Conservation (phyloP, 2,329 filamentous ascomycete species). For the Exophiala calicioides region DNA sequence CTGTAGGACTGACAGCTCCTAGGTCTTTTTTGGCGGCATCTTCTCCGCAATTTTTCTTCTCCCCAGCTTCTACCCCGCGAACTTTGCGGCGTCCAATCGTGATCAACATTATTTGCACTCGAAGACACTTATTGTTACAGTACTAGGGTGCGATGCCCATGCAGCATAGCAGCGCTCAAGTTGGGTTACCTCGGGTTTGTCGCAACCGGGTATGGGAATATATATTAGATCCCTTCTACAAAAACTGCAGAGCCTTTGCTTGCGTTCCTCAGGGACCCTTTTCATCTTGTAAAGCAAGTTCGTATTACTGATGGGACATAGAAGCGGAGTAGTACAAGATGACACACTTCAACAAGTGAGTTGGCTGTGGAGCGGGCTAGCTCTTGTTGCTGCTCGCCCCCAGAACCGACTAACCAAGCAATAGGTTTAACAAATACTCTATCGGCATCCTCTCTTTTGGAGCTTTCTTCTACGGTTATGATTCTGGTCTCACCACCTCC, state of each 20-base stretch:
- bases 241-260: no score
- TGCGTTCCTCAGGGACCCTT: no score
- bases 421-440: constrained; percentile 10
- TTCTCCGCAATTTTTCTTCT: background rate
- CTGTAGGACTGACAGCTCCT: no score
- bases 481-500: constrained; percentile 19
- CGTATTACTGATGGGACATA: background rate
- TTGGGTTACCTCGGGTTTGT: constrained; percentile 1
- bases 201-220: background rate
- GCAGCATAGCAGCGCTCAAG: no score
- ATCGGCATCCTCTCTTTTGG: constrained; percentile 16
- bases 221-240: no score
- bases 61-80: constrained; percentile 7
- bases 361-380: no score
- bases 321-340: constrained; percentile 1
- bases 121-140: no score
- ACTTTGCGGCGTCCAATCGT: background rate
- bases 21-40: no score
- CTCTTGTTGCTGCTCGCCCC: background rate
- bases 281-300: background rate
- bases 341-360: constrained; percentile 12
- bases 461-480: constrained; percentile 22
- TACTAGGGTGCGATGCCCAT: no score
- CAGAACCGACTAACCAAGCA: background rate
- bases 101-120: background rate